Evolutionary conservation across 208 protist species (phyloP).

Genomic region (Trypanosoma theileri): DNA sequence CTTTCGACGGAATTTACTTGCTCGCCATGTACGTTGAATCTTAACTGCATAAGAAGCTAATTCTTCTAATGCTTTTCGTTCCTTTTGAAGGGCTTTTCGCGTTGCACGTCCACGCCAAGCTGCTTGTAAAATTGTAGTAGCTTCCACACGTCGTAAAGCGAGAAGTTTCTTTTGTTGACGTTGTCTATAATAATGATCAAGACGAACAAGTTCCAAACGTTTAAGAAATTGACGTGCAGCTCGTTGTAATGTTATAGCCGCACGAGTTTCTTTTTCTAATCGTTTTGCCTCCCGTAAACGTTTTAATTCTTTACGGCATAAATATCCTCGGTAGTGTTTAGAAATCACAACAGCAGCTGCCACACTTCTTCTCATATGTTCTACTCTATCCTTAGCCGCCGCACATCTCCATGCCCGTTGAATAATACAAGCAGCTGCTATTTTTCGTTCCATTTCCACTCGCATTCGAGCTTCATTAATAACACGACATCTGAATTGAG

Average conservation of each 20-base stretch:
- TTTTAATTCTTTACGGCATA: constrained; percentile 45
- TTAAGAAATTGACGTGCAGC: constrained; percentile 37
- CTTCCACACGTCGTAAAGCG: constrained; percentile 53
- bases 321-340: constrained; percentile 52
- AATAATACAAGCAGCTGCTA: constrained; percentile 55
- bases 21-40: constrained; percentile 75
- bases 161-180: constrained; percentile 57
- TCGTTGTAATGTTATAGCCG: constrained; percentile 64
- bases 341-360: constrained; percentile 51
- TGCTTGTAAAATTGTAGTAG: constrained; percentile 71
- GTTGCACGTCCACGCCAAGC: constrained; percentile 82
- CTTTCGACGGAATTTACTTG: constrained; percentile 26
- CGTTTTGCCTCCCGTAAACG: constrained; percentile 43
- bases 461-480: constrained; percentile 33
- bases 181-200: constrained; percentile 64
- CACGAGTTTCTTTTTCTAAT: constrained; percentile 30
- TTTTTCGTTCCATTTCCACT: constrained; percentile 32
- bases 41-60: constrained; percentile 31
- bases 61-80: constrained; percentile 26
- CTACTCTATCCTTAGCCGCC: constrained; percentile 57
- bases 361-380: constrained; percentile 47
- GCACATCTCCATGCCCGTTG: constrained; percentile 82
- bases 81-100: constrained; percentile 39
- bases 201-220: constrained; percentile 39
- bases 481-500: constrained; percentile 9